Percentiles rank a stretch among this genome's conserved stretches.
Conservation (phyloP, 192 early-diverging fungal species). For the Backusella tuberculispora region DNA sequence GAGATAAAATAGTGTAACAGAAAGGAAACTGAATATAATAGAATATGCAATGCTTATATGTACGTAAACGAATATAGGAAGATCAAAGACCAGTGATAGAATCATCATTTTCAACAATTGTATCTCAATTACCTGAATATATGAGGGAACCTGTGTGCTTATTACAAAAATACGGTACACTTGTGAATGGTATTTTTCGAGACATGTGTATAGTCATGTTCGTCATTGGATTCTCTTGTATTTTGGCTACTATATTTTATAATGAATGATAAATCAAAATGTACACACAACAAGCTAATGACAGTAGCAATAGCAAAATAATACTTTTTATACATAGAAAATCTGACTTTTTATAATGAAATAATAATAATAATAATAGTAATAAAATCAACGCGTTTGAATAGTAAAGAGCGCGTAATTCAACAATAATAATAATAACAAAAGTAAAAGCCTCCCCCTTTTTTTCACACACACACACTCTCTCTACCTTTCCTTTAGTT, state of each 20-base stretch:
- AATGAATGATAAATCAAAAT: background rate
- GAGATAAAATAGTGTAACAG: too few species aligned
- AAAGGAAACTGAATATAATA: too few species aligned
- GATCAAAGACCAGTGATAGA: constrained; percentile 1
- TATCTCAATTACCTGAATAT: background rate
- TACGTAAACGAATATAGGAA: background rate
- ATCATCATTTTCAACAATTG: constrained; percentile 8
- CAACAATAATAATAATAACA: background rate
- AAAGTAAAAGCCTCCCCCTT: background rate
- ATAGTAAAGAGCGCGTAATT: background rate
- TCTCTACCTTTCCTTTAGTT: too few species aligned
- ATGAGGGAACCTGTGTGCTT: background rate
- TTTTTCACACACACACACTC: background rate
- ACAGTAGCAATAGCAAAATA: background rate
- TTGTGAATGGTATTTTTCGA: constrained; percentile 14
- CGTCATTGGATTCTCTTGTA: constrained; percentile 10
- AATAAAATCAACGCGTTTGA: background rate
- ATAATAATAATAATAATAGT: too few species aligned
- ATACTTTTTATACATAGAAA: background rate
- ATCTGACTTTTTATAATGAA: background rate
- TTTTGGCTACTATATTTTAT: constrained; percentile 8
- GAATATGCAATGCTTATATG: background rate
- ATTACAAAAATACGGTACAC: constrained; percentile 1
- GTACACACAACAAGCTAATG: background rate
- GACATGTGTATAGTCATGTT: constrained; percentile 20